Base-by-base conservation (phyloP, 1,139 yeast genomes). In the Groenewaldozyma sp. region DNA sequence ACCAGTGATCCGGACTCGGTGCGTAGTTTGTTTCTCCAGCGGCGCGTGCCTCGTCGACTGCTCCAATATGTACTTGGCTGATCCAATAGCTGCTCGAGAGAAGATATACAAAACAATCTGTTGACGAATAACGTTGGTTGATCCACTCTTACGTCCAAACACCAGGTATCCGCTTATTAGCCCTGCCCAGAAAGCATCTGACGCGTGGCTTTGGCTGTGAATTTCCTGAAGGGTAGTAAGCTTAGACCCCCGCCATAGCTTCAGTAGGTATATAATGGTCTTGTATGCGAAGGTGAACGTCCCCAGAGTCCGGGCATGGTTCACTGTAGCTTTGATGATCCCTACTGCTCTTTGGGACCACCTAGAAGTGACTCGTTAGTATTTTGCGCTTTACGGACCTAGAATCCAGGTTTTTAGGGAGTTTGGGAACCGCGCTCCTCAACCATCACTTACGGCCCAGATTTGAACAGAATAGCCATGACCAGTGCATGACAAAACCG, bases 401-500 rank as follows among this genome's bases (percentile, higher is more conserved):
- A n/a, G n/a, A n/a, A n/a, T n/a, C n/a, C n/a, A n/a, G n/a, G n/a
- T n/a, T n/a, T n/a, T n/a, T n/a, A n/a, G n/a, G n/a, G n/a, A n/a
- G n/a, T n/a, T n/a, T n/a, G n/a, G n/a, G n/a, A n/a, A n/a, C n/a
- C n/a, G n/a, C n/a, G n/a, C n/a, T n/a, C n/a, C n/a, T n/a, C n/a
- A n/a, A 22, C 7, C 13, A 9, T 22, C 10, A 48, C 54, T 40
- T 43, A 58, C 53, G 63, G 48, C 17, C 67, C 68, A 11, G 52
- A 49, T 39, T 76, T 67, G 59, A 72, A 80, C 35, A 71, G 67
- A 38, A 73, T 61, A 45, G 73, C 77, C 61, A 81, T 75, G 34
- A 78, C 86, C 40, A 78, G 58, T 1, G 88, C 80, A 60, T 82
- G 94, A 38, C 82, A 73, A 55, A 82, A 81, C 42, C 94, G 65